A percentile compares a stretch with the other conserved stretches of the same genome.
Evolutionary conservation across 805 yeast species (phyloP).

Genomic region (Kazachstania psychrophila): DNA sequence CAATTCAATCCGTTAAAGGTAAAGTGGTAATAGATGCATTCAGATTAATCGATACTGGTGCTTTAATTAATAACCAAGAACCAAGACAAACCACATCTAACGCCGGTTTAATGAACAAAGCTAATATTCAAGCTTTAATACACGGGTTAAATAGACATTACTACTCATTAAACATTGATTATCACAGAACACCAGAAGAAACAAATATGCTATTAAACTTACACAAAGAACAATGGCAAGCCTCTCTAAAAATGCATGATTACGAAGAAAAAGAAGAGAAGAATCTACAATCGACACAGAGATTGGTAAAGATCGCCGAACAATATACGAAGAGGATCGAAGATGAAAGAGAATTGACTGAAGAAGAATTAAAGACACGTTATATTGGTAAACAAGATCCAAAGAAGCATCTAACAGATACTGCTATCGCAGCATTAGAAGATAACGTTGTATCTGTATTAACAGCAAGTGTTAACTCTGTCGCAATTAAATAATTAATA

Average conservation of each 20-base stretch:
- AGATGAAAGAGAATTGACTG: slow-evolving; percentile 83
- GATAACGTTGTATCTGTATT: slow-evolving; percentile 81
- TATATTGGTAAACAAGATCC: slow-evolving; percentile 99
- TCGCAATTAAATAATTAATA: slow-evolving; percentile 81
- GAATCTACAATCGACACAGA: slow-evolving; percentile 62
- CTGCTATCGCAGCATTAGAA: slow-evolving; percentile 78
- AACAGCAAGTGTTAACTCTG: slow-evolving; percentile 82
- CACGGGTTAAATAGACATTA: slow-evolving; percentile 96
- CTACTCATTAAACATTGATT: slow-evolving; percentile 90
- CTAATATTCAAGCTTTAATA: slow-evolving; percentile 90
- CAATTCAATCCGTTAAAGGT: slow-evolving; percentile 97
- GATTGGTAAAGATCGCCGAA: slow-evolving; percentile 82
- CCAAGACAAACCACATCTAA: slow-evolving; percentile 97
- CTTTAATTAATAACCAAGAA: slow-evolving; percentile 91
- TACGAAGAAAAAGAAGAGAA: slow-evolving; percentile 68
- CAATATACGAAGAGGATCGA: slow-evolving; percentile 81
- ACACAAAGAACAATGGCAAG: slow-evolving; percentile 93
- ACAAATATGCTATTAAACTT: slow-evolving; percentile 88
- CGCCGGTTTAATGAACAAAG: slow-evolving; percentile 89
- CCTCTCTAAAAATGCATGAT: slow-evolving; percentile 73
- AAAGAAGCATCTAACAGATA: slow-evolving; percentile 87
- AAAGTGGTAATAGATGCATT: slow-evolving; percentile 98
- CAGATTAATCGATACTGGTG: slow-evolving; percentile 79
- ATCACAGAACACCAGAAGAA: slow-evolving; percentile 84
- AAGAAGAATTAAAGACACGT: slow-evolving; percentile 85